phyloP scores from a whole-genome alignment of 768 basidiomycete species.

The Cystofilobasidium capitatum region DNA sequence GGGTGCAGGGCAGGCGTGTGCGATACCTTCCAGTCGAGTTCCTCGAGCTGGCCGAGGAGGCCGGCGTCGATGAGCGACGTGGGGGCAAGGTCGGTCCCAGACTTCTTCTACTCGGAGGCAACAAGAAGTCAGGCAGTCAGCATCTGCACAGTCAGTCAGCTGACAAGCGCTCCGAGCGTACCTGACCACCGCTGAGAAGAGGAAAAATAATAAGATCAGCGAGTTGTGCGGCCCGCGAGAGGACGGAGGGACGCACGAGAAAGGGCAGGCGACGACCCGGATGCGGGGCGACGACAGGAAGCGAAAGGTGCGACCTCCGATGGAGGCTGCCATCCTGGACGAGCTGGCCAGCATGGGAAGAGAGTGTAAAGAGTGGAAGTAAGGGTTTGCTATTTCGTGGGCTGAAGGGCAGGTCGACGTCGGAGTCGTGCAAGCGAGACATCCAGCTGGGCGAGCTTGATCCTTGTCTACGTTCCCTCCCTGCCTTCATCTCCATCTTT shows the following conservation, averaged over 20 bases:
- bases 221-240: conserved; percentile 39
- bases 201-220: neutral
- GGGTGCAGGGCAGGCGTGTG: conserved; percentile 42
- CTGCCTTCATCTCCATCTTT: no score
- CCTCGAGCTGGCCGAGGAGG: conserved; percentile 61
- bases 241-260: conserved; percentile 52
- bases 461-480: no score
- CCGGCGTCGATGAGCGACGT: conserved; percentile 83
- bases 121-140: neutral
- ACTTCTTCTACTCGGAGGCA: conserved; percentile 48
- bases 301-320: neutral
- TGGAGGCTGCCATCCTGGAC: neutral
- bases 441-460: no score
- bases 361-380: no score
- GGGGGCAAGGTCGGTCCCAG: conserved; percentile 66
- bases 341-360: neutral
- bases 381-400: no score
- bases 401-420: no score
- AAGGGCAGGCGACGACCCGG: conserved; percentile 89
- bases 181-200: conserved; percentile 37
- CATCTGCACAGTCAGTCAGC: neutral
- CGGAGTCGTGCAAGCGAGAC: no score
- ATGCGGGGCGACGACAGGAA: conserved; percentile 18
- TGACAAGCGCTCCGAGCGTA: conserved; percentile 7
- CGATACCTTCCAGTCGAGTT: conserved; percentile 76